Evolutionary conservation across 257 asterid species (phyloP).

Genomic region (Rehmannia glutinosa): DNA sequence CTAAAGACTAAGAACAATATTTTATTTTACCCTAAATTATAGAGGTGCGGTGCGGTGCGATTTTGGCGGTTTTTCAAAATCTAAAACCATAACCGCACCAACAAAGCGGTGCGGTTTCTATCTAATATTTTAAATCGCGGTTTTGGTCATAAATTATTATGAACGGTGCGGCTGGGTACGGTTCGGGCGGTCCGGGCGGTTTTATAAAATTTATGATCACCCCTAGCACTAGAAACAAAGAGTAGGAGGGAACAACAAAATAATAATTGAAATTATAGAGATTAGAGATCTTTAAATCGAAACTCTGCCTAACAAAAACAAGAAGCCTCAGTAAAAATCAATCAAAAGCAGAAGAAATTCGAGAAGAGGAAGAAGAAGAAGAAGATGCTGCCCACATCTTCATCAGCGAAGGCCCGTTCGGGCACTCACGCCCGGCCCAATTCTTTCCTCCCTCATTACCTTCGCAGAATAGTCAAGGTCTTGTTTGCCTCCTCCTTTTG

Average conservation of each 20-base stretch:
- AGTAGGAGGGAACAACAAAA: conserved; percentile 16
- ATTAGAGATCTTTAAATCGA: conserved; percentile 33
- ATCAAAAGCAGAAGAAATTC: conserved; percentile 10
- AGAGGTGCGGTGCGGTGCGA: no score
- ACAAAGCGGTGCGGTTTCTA: no score
- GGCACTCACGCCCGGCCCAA: conserved; percentile 62
- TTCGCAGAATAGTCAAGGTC: conserved; percentile 94
- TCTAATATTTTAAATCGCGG: no score
- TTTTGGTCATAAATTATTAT: no score
- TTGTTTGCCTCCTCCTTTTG: neutral
- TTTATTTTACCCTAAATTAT: no score
- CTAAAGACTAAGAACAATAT: no score
- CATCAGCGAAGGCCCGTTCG: conserved; percentile 62
- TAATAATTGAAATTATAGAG: conserved; percentile 19
- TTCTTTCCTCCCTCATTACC: conserved; percentile 76
- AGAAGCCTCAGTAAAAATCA: conserved; percentile 9
- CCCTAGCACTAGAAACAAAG: conserved; percentile 11
- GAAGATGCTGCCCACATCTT: conserved; percentile 83
- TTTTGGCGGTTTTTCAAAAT: no score
- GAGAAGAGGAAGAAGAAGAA: conserved; percentile 3
- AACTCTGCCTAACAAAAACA: conserved; percentile 2
- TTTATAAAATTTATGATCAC: no score
- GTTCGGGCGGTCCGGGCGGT: no score
- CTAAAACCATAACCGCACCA: no score
- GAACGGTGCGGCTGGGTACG: no score